Evolutionary conservation across 108 stramenopile genomes (phyloP), one percentile per base, ranked within the genome.

Genomic region (Nannochloropsis gaditana): DNA sequence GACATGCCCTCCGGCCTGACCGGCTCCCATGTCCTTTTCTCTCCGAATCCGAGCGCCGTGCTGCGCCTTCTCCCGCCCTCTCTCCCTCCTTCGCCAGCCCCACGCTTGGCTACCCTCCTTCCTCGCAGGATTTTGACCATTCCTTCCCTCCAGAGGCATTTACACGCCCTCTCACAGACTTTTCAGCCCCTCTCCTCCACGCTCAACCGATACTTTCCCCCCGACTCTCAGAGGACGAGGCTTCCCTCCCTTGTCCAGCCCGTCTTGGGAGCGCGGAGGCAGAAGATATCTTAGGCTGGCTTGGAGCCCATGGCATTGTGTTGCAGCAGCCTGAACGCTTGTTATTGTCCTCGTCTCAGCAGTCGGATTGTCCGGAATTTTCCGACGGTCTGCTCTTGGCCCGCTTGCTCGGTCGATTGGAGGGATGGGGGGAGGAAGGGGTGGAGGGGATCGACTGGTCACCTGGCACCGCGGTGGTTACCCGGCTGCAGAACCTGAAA

Each of bases 361-460:
- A 73, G 2, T n/a, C 15, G 59, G 59, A 73, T n/a, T 73, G 59
- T n/a, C 59, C 59, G 19, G 59, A 73, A n/a, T 73, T 73, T 3
- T 73, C 59, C 3, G 59, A 73, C 59, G 59, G 59, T 2, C n/a
- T 73, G 59, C 59, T 73, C 5, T 73, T 73, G 59, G 59, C 59
- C 5, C 59, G 59, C 19, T 73, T 73, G 59, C 19, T 73, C 3
- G 59, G 59, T 15, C 15, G 59, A 8, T 73, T 73, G 59, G 59
- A 73, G 59, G 59, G 59, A 73, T 73, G 59, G 59, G 59, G 59
- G 59, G 59, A 73, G 6, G 8, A 73, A 73, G 59, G 59, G 59
- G 4, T 73, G 59, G 59, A 73, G 2, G 59, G 59, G 2, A 73
- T 73, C 8, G 2, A 73, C 59, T 73, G 59, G 59, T n/a, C 59